Evolutionary conservation across 176 grass and related monocot species (phyloP).

Genomic region (Oryza glaberrima): DNA sequence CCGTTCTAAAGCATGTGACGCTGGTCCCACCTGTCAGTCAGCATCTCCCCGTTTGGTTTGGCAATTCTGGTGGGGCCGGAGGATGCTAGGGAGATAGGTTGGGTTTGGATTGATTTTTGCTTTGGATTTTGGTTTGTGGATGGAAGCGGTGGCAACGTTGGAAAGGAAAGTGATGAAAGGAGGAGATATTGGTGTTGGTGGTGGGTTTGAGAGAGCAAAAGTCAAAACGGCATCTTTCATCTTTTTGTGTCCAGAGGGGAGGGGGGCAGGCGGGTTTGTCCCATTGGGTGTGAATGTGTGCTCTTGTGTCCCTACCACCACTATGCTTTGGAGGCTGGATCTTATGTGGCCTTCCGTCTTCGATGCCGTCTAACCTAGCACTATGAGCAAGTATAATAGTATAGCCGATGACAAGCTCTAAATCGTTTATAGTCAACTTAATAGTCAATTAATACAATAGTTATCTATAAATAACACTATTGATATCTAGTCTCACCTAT

Average conservation of each 20-base stretch:
- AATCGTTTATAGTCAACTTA: no score
- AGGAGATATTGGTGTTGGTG: no score
- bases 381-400: no score
- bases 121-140: not conserved
- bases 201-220: not conserved
- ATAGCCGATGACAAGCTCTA: no score
- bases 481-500: rapidly evolving
- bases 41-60: not conserved
- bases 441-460: no score
- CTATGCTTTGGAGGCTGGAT: not conserved
- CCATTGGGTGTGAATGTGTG: slow-evolving; percentile 20
- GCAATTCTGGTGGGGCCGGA: not conserved
- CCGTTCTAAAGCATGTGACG: not conserved
- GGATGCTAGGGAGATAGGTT: not conserved
- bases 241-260: not conserved
- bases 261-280: not conserved
- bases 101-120: slow-evolving; percentile 13
- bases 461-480: no score
- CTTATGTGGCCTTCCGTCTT: not conserved
- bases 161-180: not conserved
- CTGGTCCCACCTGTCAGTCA: not conserved
- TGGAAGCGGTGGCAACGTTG: not conserved
- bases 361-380: no score
- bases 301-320: not conserved
- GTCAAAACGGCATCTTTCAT: slow-evolving; percentile 33